Evolutionary conservation across 2,329 filamentous ascomycete genomes (phyloP).

Genomic region (Albophoma yamanashiensis): DNA sequence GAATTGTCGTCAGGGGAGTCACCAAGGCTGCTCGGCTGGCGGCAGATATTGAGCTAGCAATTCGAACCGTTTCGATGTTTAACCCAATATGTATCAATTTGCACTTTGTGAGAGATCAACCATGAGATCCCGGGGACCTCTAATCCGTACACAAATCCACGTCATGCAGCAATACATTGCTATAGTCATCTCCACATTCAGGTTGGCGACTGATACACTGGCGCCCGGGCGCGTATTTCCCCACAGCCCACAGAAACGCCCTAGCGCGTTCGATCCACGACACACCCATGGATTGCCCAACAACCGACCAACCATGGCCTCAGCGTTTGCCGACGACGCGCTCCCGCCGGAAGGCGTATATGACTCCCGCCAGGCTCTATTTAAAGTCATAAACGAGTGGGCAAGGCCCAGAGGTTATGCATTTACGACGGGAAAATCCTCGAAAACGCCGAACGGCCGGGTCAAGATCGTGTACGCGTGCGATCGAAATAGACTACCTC

Average conservation of each 20-base stretch:
- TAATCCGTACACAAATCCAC: too few relatives aligned
- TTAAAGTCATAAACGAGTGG: conserved; percentile 3
- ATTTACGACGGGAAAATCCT: conserved; percentile 7
- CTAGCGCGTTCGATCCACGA: not conserved
- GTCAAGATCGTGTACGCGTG: conserved; percentile 4
- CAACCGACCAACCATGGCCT: not conserved
- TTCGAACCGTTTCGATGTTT: too few relatives aligned
- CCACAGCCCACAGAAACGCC: not conserved
- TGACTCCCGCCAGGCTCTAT: not conserved
- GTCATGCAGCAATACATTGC: too few relatives aligned
- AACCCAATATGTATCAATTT: too few relatives aligned
- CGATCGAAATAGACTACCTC: conserved; percentile 3
- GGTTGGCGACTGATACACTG: too few relatives aligned
- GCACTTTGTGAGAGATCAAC: too few relatives aligned
- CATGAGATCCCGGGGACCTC: too few relatives aligned
- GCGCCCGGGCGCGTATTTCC: not conserved
- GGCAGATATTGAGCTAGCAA: too few relatives aligned
- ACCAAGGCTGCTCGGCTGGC: too few relatives aligned
- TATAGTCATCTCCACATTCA: too few relatives aligned
- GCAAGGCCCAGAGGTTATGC: conserved; percentile 6
- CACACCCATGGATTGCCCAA: not conserved
- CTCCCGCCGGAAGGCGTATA: not conserved
- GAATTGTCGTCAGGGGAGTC: too few relatives aligned
- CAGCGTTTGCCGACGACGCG: not conserved
- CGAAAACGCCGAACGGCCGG: conserved; percentile 4